These are phyloP conservation scores for Penicillium waksmanii DNA, from an alignment of 495 filamentous ascomycete species.

Conservation along the genomic window DNA sequence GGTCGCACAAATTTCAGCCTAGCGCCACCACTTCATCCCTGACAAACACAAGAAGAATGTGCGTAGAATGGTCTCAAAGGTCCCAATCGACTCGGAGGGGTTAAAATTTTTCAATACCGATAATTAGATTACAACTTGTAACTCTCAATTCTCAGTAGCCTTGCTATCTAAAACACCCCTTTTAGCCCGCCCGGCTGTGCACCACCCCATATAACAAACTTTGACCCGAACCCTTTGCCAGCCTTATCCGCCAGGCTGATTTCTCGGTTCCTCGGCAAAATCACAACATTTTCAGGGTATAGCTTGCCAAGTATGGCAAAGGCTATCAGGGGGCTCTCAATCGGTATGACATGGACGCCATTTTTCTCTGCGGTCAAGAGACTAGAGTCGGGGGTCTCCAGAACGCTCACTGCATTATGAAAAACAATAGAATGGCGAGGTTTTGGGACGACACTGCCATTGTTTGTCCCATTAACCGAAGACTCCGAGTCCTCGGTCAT, in stretches of 20 bases:
- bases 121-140: neutral
- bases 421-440: neutral
- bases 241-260: conserved; percentile 11
- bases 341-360: conserved; percentile 31
- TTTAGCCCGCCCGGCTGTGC: conserved; percentile 10
- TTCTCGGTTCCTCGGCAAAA: conserved; percentile 18
- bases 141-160: neutral
- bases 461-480: neutral
- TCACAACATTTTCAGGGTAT: conserved; percentile 38
- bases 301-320: conserved; percentile 36
- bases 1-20: too few relatives aligned
- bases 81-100: too few relatives aligned
- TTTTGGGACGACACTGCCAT: neutral
- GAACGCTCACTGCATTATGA: conserved; percentile 17
- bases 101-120: too few relatives aligned
- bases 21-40: too few relatives aligned
- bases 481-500: neutral
- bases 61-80: too few relatives aligned
- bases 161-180: conserved; percentile 5
- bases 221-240: conserved; percentile 32
- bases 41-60: too few relatives aligned
- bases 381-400: conserved; percentile 13
- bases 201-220: conserved; percentile 36
- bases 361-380: conserved; percentile 20
- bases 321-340: conserved; percentile 18